Percentiles rank a stretch among this genome's conserved stretches.
phyloP scores from a whole-genome alignment of 768 basidiomycete species.

The Macrolepiota albuminosa region DNA sequence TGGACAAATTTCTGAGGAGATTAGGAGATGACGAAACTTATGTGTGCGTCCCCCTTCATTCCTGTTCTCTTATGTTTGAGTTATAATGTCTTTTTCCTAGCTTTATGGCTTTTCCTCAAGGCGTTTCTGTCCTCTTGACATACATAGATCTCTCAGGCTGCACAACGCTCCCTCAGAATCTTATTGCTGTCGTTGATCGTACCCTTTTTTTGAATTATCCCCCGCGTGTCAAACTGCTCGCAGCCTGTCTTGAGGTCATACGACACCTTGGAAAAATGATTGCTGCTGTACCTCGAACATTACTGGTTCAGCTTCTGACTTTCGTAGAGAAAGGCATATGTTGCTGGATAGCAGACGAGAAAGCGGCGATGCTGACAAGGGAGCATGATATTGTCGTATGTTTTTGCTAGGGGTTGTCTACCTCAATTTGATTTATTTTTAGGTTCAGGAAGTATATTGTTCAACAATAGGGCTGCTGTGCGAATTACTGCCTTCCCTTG shows the following conservation, averaged over 20 bases:
- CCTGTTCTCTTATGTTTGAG: background rate
- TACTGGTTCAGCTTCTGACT: conserved; percentile 25
- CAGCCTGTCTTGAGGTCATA: conserved; percentile 32
- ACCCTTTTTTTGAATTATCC: conserved; percentile 31
- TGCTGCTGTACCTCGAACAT: conserved; percentile 8
- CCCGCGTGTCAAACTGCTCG: conserved; percentile 21
- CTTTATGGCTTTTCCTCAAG: too few relatives aligned
- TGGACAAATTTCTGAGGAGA: conserved; percentile 24
- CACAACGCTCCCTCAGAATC: conserved; percentile 18
- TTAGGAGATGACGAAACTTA: conserved; percentile 17
- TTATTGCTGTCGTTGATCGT: conserved; percentile 23
- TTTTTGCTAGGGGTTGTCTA: background rate
- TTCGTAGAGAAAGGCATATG: conserved; percentile 34
- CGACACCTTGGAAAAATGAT: conserved; percentile 29
- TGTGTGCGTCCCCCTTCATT: conserved; percentile 6
- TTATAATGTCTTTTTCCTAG: too few relatives aligned
- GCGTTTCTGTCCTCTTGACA: too few relatives aligned
- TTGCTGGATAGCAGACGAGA: conserved; percentile 50
- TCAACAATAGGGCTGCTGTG: conserved; percentile 36
- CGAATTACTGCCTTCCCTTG: conserved; percentile 31
- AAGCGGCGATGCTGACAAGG: conserved; percentile 30
- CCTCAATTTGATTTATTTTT: background rate
- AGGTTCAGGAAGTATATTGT: conserved; percentile 41
- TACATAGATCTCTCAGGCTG: conserved; percentile 10
- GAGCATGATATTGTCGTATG: conserved; percentile 48